Conservation (phyloP, 805 yeast species). For the Ogataea saltuana region DNA sequence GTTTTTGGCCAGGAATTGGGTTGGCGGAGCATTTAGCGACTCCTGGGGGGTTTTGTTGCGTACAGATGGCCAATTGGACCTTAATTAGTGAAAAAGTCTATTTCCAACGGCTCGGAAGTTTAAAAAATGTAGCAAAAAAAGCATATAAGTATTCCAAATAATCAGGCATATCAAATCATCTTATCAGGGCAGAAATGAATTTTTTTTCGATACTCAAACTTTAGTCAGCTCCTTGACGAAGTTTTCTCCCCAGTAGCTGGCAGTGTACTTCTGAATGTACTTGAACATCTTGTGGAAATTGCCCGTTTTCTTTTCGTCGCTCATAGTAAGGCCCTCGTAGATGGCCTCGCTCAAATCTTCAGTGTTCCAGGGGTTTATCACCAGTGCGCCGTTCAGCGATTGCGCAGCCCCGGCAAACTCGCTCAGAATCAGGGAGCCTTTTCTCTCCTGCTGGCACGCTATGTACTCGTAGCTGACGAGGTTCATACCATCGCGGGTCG, state of each 20-base stretch:
- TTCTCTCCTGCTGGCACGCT: slow-evolving; percentile 82
- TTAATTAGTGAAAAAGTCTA: no score
- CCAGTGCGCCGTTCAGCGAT: slow-evolving; percentile 87
- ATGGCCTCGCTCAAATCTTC: slow-evolving; percentile 89
- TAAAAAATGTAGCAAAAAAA: no score
- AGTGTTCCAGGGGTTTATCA: slow-evolving; percentile 98
- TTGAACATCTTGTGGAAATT: slow-evolving; percentile 83
- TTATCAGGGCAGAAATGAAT: no score
- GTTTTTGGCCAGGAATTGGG: no score
- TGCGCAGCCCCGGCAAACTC: slow-evolving; percentile 99
- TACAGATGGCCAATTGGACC: no score
- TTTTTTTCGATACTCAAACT: no score
- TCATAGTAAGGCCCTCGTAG: slow-evolving; percentile 81
- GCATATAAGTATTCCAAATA: no score
- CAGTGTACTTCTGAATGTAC: slow-evolving; percentile 90
- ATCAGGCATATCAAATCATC: no score
- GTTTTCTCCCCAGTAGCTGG: slow-evolving; percentile 96
- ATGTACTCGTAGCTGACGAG: slow-evolving; percentile 94
- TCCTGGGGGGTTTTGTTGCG: no score
- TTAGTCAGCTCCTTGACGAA: slow-evolving; percentile 77
- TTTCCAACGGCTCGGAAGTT: no score
- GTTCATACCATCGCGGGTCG: slow-evolving; percentile 99
- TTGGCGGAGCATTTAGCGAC: no score
- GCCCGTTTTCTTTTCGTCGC: slow-evolving; percentile 73
- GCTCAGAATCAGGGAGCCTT: slow-evolving; percentile 84